phyloP scores from a whole-genome alignment of 2,329 filamentous ascomycete genomes.

The Tolypocladium tropicale region DNA sequence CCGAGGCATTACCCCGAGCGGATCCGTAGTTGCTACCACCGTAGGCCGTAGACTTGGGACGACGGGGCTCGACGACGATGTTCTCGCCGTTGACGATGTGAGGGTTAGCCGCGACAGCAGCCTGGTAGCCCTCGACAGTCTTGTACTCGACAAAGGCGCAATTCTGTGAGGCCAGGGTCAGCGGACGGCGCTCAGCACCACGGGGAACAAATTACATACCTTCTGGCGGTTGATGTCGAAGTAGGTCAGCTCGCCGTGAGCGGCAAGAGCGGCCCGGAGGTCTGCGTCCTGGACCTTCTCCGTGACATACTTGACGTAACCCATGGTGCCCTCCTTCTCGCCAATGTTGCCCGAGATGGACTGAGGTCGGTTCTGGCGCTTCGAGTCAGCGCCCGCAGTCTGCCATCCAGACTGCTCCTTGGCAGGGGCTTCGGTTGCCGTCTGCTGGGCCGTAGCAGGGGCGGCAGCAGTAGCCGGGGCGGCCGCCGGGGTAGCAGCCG shows the following conservation, averaged over 20 bases:
- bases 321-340: constrained; percentile 69
- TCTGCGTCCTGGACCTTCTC: constrained; percentile 73
- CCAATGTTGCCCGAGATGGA: constrained; percentile 46
- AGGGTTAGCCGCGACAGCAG: constrained; percentile 75
- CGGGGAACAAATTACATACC: constrained; percentile 38
- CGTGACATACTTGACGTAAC: constrained; percentile 92
- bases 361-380: constrained; percentile 70
- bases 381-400: constrained; percentile 72
- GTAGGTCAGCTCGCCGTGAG: constrained; percentile 60
- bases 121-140: constrained; percentile 68
- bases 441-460: constrained; percentile 19
- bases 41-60: constrained; percentile 61
- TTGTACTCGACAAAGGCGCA: constrained; percentile 95
- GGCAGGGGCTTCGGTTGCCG: constrained; percentile 26
- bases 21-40: constrained; percentile 58
- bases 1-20: constrained; percentile 48
- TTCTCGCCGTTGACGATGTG: constrained; percentile 74
- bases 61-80: constrained; percentile 82
- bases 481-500: constrained; percentile 28
- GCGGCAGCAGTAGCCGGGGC: constrained; percentile 12
- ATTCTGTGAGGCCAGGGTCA: constrained; percentile 48
- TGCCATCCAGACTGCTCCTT: constrained; percentile 64
- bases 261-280: constrained; percentile 58
- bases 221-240: constrained; percentile 76
- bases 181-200: not conserved